phyloP scores from a whole-genome alignment of 352 stramenopile genomes.

The Globisporangium yorkense region DNA sequence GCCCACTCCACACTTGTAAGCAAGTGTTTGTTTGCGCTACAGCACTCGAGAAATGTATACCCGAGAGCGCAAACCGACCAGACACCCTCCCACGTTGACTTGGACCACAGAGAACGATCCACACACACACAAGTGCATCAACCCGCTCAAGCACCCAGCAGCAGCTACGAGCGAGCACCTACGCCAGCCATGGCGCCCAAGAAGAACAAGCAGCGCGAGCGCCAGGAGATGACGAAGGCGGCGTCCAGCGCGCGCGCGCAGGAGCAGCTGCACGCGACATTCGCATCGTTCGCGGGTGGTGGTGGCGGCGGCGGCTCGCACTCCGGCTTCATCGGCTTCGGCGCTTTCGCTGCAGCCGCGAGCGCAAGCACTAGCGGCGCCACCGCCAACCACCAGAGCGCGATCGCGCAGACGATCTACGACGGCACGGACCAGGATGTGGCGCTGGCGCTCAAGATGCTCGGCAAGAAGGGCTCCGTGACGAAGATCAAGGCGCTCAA shows the following conservation, averaged over 20 bases:
- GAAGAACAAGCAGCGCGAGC: constrained; percentile 88
- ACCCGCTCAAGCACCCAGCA: neutral
- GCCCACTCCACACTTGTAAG: too few relatives aligned
- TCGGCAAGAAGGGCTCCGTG: constrained; percentile 75
- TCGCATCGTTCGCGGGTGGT: constrained; percentile 19
- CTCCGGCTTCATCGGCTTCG: constrained; percentile 67
- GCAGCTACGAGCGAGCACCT: neutral
- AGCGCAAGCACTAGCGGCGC: constrained; percentile 12
- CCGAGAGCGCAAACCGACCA: too few relatives aligned
- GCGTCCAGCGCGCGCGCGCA: constrained; percentile 78
- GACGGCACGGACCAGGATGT: constrained; percentile 76
- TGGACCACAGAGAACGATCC: neutral
- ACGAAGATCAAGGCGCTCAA: constrained; percentile 81
- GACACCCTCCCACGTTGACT: neutral
- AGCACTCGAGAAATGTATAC: neutral
- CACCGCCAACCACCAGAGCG: constrained; percentile 1
- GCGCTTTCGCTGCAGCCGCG: constrained; percentile 40
- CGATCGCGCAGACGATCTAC: constrained; percentile 53
- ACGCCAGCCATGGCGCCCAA: constrained; percentile 34
- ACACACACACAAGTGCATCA: neutral
- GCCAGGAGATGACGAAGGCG: constrained; percentile 74
- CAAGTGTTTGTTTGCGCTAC: too few relatives aligned
- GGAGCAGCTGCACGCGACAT: constrained; percentile 28
- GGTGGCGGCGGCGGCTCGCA: constrained; percentile 11
- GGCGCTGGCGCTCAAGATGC: constrained; percentile 75